A percentile compares a stretch with the other conserved stretches of the same genome.
Evolutionary conservation across 108 stramenopile genomes (phyloP).

Genomic region (Skeletonema menzelii): DNA sequence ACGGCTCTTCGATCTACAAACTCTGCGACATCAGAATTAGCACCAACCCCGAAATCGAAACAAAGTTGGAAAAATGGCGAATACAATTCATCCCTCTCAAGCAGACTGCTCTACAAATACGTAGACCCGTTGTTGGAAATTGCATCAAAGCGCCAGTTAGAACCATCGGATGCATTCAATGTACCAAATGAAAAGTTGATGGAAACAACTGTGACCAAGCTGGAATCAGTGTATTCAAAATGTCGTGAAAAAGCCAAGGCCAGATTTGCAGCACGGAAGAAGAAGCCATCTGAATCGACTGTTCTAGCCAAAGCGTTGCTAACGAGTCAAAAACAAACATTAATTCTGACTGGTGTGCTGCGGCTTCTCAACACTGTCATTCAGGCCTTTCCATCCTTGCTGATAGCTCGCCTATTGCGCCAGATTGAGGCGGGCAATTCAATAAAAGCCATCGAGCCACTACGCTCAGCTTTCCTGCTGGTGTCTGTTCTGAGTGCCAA

Average conservation of each 20-base stretch:
- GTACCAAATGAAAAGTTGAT: conserved; percentile 38
- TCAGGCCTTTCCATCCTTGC: conserved; percentile 74
- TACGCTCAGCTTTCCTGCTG: conserved; percentile 50
- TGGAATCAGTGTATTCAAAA: conserved; percentile 26
- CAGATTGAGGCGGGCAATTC: conserved; percentile 65
- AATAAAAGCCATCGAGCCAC: conserved; percentile 36
- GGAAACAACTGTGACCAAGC: conserved; percentile 34
- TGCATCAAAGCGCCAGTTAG: conserved; percentile 52
- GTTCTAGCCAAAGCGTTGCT: conserved; percentile 58
- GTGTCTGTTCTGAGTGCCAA: conserved; percentile 66
- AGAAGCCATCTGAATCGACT: conserved; percentile 46
- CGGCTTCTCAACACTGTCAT: conserved; percentile 68
- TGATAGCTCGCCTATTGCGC: conserved; percentile 68
- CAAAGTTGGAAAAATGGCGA: conserved; percentile 56
- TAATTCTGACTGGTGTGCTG: conserved; percentile 60
- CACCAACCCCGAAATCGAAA: not conserved
- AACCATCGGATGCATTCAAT: conserved; percentile 61
- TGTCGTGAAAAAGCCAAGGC: conserved; percentile 15
- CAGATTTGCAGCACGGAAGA: conserved; percentile 12
- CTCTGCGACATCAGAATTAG: not conserved
- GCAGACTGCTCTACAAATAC: conserved; percentile 61
- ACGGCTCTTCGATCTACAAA: not conserved
- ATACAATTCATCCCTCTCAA: conserved; percentile 45
- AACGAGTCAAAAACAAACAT: conserved; percentile 42
- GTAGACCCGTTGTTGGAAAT: conserved; percentile 57